These are phyloP conservation scores for Chalciporus sphaerocephalus DNA, from an alignment of 768 basidiomycete genomes.

Conservation along the genomic window DNA sequence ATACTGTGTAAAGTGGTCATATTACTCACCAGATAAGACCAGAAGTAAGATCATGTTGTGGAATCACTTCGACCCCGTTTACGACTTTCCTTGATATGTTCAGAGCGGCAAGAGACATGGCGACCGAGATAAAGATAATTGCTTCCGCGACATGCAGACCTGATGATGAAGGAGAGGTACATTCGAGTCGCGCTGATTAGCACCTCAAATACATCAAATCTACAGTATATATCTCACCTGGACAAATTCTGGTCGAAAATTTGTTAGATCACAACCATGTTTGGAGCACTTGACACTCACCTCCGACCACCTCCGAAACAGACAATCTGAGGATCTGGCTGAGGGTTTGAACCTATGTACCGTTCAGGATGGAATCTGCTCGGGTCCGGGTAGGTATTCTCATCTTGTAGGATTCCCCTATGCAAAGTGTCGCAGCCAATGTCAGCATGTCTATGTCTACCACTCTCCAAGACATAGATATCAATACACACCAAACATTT, in stretches of 20 bases:
- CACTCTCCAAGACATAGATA: too few species aligned
- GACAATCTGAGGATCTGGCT: slow-evolving; percentile 3
- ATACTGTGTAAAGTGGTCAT: too few species aligned
- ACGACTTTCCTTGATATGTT: slow-evolving; percentile 32
- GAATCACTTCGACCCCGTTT: slow-evolving; percentile 39
- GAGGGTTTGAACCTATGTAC: slow-evolving; percentile 2
- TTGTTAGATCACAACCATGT: too few species aligned
- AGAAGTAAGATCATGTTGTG: slow-evolving; percentile 39
- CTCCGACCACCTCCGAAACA: slow-evolving; percentile 17
- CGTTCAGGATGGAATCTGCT: slow-evolving; percentile 10
- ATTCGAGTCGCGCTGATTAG: too few species aligned
- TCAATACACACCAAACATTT: slow-evolving; percentile 14
- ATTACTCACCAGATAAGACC: slow-evolving; percentile 43
- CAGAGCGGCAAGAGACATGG: slow-evolving; percentile 4
- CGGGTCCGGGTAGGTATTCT: slow-evolving; percentile 9
- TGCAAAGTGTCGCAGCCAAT: too few species aligned
- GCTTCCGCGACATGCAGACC: slow-evolving; percentile 13
- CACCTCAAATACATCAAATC: too few species aligned
- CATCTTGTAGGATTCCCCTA: slow-evolving; percentile 12
- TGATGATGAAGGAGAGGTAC: too few species aligned
- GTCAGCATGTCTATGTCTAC: slow-evolving; percentile 1
- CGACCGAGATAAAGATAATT: slow-evolving; percentile 8
- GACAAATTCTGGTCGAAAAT: too few species aligned
- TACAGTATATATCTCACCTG: too few species aligned
- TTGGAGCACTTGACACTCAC: too few species aligned